These are phyloP conservation scores for Alternaria postmessia DNA, from an alignment of 2,329 filamentous ascomycete species.

Conservation along the genomic window DNA sequence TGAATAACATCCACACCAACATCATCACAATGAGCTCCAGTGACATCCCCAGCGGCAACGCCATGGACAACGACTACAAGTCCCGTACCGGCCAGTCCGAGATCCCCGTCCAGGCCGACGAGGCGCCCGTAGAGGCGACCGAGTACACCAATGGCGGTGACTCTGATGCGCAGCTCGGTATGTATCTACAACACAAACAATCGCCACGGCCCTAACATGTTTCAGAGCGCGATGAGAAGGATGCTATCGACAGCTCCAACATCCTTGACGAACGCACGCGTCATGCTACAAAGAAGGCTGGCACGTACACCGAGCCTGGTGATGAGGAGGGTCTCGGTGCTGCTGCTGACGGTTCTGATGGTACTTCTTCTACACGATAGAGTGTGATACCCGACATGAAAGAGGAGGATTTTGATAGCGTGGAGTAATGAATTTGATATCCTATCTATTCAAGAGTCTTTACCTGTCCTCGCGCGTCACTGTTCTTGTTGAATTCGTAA, in stretches of 20 bases:
- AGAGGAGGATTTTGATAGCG: not conserved
- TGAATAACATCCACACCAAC: not conserved
- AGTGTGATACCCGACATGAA: not conserved
- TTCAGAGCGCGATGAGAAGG: conserved; percentile 57
- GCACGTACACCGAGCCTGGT: conserved; percentile 60
- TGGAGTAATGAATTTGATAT: not conserved
- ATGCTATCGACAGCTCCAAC: conserved; percentile 55
- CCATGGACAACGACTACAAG: conserved; percentile 56
- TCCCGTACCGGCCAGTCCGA: conserved; percentile 56
- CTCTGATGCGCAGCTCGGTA: conserved; percentile 58
- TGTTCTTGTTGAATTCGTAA: no score
- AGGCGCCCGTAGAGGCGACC: conserved; percentile 52
- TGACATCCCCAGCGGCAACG: conserved; percentile 45
- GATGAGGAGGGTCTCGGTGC: conserved; percentile 60
- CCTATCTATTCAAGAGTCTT: not conserved
- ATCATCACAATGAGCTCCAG: conserved; percentile 42
- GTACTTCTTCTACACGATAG: conserved; percentile 34
- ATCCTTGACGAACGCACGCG: conserved; percentile 59
- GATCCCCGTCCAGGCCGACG: conserved; percentile 59
- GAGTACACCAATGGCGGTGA: conserved; percentile 59
- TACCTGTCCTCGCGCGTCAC: not conserved
- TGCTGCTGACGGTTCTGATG: conserved; percentile 47
- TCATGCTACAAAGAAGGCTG: conserved; percentile 55
- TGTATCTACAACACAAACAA: conserved; percentile 7
- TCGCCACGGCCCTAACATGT: not conserved